These are phyloP conservation scores for Prunus mongolica DNA, from an alignment of 306 rosid genomes.

Conservation along the genomic window DNA sequence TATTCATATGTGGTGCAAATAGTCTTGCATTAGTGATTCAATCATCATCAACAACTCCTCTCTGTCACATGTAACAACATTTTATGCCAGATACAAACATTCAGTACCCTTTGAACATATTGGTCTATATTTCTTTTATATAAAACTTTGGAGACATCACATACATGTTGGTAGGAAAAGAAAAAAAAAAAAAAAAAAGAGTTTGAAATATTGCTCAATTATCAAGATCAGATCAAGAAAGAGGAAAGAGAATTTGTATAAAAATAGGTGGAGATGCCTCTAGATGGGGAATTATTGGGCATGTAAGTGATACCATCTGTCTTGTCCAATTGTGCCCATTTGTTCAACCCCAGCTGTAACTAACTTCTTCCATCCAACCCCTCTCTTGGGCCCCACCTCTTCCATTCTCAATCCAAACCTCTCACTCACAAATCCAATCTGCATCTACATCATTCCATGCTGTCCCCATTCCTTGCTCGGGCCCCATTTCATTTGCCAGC, in stretches of 20 bases:
- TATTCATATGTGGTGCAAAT: background rate
- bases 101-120: conserved; percentile 23
- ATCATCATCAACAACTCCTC: conserved; percentile 14
- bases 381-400: conserved; percentile 36
- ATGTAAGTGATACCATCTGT: conserved; percentile 45
- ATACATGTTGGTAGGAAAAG: conserved; percentile 26
- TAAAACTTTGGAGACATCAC: conserved; percentile 18
- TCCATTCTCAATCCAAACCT: conserved; percentile 26
- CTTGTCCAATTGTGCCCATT: conserved; percentile 57
- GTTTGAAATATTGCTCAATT: conserved; percentile 36
- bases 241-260: conserved; percentile 33
- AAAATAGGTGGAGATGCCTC: conserved; percentile 34
- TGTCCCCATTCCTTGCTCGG: conserved; percentile 16
- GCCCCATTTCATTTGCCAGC: conserved; percentile 33
- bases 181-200: conserved; percentile 5
- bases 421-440: conserved; percentile 17
- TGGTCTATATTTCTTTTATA: conserved; percentile 14
- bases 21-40: background rate
- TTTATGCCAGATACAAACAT: conserved; percentile 41
- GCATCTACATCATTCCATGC: conserved; percentile 37
- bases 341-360: conserved; percentile 61
- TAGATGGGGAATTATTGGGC: conserved; percentile 49
- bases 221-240: conserved; percentile 60
- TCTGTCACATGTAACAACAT: conserved; percentile 28
- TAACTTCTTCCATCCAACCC: conserved; percentile 33